Evolutionary conservation across 2,329 filamentous ascomycete genomes (phyloP).

Genomic region (Stagonosporopsis chrysanthemi): DNA sequence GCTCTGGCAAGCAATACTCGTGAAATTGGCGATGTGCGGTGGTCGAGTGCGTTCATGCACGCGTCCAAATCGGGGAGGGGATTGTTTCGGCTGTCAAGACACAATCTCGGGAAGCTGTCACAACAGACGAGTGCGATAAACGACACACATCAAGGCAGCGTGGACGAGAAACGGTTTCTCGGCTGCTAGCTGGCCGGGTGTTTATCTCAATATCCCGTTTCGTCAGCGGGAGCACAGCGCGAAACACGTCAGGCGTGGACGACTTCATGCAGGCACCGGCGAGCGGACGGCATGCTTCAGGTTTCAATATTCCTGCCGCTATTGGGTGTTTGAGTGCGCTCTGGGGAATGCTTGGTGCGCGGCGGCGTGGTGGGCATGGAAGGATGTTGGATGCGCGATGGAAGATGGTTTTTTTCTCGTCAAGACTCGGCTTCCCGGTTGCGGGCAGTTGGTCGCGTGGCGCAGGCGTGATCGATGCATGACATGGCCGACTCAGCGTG

Average conservation of each 20-base stretch:
- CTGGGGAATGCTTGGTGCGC: not conserved
- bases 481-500: conserved; percentile 1
- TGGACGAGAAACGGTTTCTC: not conserved
- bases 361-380: not conserved
- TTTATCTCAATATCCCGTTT: not conserved
- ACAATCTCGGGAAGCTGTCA: not conserved
- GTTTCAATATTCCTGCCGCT: conserved; percentile 18
- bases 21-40: conserved; percentile 1
- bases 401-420: not conserved
- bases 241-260: conserved; percentile 1
- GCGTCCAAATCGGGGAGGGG: not conserved
- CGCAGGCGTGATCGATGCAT: conserved; percentile 16
- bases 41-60: conserved; percentile 12
- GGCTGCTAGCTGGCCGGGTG: not conserved
- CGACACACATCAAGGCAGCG: not conserved
- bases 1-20: conserved; percentile 3
- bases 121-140: conserved; percentile 7
- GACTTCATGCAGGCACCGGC: conserved; percentile 14
- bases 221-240: conserved; percentile 1
- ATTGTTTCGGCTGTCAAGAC: conserved; percentile 9
- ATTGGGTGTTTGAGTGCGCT: conserved; percentile 12
- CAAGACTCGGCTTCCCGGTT: not conserved
- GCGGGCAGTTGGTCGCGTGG: conserved; percentile 6
- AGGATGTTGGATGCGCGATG: not conserved
- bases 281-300: conserved; percentile 7